Percentiles rank a stretch among this genome's conserved stretches.
Conservation (phyloP, 192 early-diverging fungal genomes). For the Coemansia sp. region DNA sequence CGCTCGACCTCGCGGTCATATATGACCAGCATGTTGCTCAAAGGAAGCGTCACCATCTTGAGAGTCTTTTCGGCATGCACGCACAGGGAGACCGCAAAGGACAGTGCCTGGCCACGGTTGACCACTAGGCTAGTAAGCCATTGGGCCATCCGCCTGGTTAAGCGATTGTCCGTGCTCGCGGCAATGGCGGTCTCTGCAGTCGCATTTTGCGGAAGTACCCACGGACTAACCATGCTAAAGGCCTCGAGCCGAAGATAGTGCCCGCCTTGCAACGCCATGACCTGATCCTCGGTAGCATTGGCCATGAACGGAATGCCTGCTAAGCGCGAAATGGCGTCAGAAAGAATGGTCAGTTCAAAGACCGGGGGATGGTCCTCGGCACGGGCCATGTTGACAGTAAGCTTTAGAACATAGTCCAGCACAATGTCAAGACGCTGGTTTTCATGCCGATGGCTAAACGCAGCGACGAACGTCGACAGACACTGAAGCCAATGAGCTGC, state of each 20-base stretch:
- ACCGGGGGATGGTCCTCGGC: slow-evolving; percentile 30
- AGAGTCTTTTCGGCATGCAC: slow-evolving; percentile 44
- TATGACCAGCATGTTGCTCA: slow-evolving; percentile 39
- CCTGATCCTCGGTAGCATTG: slow-evolving; percentile 46
- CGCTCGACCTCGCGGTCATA: slow-evolving; percentile 55
- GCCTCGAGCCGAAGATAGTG: slow-evolving; percentile 43
- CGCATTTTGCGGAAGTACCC: slow-evolving; percentile 34
- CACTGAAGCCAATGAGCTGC: slow-evolving; percentile 52
- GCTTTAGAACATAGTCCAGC: slow-evolving; percentile 43
- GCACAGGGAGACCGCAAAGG: slow-evolving; percentile 34
- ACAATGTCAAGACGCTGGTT: slow-evolving; percentile 28
- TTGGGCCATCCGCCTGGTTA: slow-evolving; percentile 34
- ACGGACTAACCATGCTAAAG: slow-evolving; percentile 46
- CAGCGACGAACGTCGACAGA: slow-evolving; percentile 43
- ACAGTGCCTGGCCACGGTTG: slow-evolving; percentile 19
- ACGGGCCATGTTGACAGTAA: slow-evolving; percentile 25
- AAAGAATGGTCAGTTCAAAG: slow-evolving; percentile 33
- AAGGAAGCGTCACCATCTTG: slow-evolving; percentile 26
- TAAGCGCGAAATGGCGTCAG: slow-evolving; percentile 32
- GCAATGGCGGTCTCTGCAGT: slow-evolving; percentile 27
- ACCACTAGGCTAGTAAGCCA: slow-evolving; percentile 43
- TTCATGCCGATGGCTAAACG: slow-evolving; percentile 45
- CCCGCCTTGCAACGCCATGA: slow-evolving; percentile 45
- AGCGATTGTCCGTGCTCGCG: slow-evolving; percentile 19
- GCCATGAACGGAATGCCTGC: slow-evolving; percentile 41